Percentiles rank a stretch among this genome's conserved stretches.
Evolutionary conservation across 495 filamentous ascomycete genomes (phyloP).

Genomic region (Talaromyces trachyspermus): DNA sequence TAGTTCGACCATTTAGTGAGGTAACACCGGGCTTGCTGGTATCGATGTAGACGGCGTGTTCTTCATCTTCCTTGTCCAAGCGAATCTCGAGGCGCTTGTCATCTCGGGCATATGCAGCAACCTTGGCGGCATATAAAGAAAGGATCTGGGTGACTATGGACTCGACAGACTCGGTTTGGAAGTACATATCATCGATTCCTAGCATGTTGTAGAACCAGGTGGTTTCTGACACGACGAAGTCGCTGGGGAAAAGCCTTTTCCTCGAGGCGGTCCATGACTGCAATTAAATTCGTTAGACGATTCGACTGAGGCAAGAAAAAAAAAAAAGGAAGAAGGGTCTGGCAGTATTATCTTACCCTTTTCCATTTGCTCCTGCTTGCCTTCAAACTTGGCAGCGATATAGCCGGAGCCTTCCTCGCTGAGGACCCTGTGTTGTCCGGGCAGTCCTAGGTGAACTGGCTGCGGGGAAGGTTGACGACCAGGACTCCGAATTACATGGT

Average conservation of each 20-base stretch:
- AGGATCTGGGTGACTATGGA: constrained; percentile 90
- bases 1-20: constrained; percentile 67
- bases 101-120: constrained; percentile 87
- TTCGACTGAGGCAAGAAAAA: neutral
- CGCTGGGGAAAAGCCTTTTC: constrained; percentile 78
- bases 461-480: constrained; percentile 76
- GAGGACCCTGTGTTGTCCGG: constrained; percentile 56
- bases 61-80: constrained; percentile 86
- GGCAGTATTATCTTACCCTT: too few relatives aligned
- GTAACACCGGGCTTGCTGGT: constrained; percentile 84
- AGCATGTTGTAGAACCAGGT: constrained; percentile 96
- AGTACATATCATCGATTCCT: constrained; percentile 98
- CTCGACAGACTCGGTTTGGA: constrained; percentile 81
- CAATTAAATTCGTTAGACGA: constrained; percentile 14
- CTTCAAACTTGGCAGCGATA: constrained; percentile 89
- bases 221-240: constrained; percentile 77
- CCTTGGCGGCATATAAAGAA: constrained; percentile 93
- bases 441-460: constrained; percentile 81
- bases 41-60: constrained; percentile 98
- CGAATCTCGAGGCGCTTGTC: constrained; percentile 92
- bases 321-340: constrained; percentile 1
- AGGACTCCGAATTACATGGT: constrained; percentile 51
- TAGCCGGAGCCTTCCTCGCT: constrained; percentile 92
- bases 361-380: constrained; percentile 90
- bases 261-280: constrained; percentile 67